Percentiles rank a stretch among this genome's conserved stretches.
These are phyloP conservation scores for Fallopia convolvulus DNA, from an alignment of 148 eudicot genomes.

Conservation along the genomic window DNA sequence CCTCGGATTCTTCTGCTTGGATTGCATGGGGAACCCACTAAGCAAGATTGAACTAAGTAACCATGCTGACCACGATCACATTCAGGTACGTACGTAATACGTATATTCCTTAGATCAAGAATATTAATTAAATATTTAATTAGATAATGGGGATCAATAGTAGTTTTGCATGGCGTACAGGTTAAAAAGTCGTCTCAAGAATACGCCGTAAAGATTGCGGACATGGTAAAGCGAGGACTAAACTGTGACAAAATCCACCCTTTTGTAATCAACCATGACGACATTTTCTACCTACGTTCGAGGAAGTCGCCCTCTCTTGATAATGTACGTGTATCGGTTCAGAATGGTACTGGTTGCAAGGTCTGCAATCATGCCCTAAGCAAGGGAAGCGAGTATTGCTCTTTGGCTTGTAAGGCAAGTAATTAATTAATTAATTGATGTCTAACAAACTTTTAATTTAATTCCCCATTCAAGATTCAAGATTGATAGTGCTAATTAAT, in stretches of 20 bases:
- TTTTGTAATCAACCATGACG: not conserved
- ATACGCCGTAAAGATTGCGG: not conserved
- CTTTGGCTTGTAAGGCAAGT: not conserved
- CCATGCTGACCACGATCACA: not conserved
- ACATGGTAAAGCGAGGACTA: not conserved
- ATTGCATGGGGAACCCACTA: not conserved
- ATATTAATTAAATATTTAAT: too few species aligned
- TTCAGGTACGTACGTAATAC: not conserved
- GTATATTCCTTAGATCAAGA: too few species aligned
- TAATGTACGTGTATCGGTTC: not conserved
- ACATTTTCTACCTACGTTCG: not conserved
- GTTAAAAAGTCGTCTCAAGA: not conserved
- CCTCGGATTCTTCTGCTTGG: not conserved
- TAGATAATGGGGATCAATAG: too few species aligned
- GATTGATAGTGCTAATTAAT: too few species aligned
- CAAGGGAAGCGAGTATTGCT: not conserved
- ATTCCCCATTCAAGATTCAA: not conserved
- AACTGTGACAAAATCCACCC: not conserved
- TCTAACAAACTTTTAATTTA: not conserved
- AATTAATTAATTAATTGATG: too few species aligned
- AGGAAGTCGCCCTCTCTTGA: not conserved
- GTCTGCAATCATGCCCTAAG: not conserved
- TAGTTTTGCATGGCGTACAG: not conserved
- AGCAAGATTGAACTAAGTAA: not conserved
- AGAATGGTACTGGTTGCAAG: not conserved